phyloP scores from a whole-genome alignment of 305 asterid genomes.

The Fraxinus baroniana region DNA sequence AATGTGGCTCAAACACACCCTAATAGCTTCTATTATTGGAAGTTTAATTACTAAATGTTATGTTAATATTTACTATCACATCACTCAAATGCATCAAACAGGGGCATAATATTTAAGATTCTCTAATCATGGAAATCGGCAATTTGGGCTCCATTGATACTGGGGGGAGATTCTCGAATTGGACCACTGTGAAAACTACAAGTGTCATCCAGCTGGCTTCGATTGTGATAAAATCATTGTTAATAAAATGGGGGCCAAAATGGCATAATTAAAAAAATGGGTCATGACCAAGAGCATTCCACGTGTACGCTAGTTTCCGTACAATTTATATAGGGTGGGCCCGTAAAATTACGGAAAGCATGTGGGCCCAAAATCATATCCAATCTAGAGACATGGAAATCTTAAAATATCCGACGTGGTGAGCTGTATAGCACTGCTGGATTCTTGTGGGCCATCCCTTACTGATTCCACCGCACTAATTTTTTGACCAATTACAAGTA shows the following conservation, averaged over 20 bases:
- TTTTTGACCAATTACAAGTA: neutral
- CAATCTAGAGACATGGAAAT: conserved; percentile 16
- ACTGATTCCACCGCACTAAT: neutral
- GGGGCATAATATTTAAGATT: neutral
- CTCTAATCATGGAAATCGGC: neutral
- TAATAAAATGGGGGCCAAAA: neutral
- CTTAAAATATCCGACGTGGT: conserved; percentile 29
- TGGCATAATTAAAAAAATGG: neutral
- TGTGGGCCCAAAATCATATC: conserved; percentile 2
- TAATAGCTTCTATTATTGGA: too few relatives aligned
- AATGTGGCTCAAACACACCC: too few relatives aligned
- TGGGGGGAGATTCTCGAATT: neutral
- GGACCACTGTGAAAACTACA: neutral
- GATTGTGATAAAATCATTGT: neutral
- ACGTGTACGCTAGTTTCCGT: conserved; percentile 9
- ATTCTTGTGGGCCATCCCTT: conserved; percentile 4
- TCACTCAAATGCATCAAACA: too few relatives aligned
- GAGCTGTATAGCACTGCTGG: conserved; percentile 37
- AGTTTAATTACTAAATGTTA: too few relatives aligned
- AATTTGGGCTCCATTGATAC: neutral
- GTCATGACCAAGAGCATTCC: neutral
- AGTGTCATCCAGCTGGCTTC: neutral
- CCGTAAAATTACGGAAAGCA: neutral
- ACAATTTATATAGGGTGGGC: neutral
- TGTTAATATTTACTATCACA: too few relatives aligned